These are phyloP conservation scores for Myriangium duriaei DNA, from an alignment of 2,329 filamentous ascomycete species.

Conservation along the genomic window DNA sequence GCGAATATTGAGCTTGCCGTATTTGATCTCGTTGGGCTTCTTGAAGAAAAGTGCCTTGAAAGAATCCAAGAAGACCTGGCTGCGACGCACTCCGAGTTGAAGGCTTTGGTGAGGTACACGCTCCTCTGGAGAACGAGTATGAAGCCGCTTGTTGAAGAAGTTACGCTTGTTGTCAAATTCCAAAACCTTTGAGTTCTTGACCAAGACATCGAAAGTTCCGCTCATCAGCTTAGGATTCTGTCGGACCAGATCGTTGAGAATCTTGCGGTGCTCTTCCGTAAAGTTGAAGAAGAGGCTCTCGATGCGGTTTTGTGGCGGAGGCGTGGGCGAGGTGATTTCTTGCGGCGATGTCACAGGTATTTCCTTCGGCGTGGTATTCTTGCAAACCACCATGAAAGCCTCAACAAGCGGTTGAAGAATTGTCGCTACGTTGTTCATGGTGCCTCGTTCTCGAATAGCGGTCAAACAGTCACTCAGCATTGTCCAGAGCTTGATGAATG, in stretches of 20 bases:
- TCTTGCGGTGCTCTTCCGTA: constrained; percentile 93
- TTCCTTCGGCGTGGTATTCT: constrained; percentile 73
- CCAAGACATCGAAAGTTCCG: constrained; percentile 85
- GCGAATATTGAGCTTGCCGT: constrained; percentile 92
- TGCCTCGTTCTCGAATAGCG: constrained; percentile 81
- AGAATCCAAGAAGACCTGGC: constrained; percentile 94
- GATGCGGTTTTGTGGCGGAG: constrained; percentile 67
- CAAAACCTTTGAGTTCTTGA: constrained; percentile 96
- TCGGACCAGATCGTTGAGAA: constrained; percentile 92
- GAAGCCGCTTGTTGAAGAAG: constrained; percentile 91
- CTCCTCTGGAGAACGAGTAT: constrained; percentile 57
- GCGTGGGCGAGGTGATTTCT: constrained; percentile 60
- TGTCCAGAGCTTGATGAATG: constrained; percentile 82
- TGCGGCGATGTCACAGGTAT: constrained; percentile 36
- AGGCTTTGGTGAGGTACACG: constrained; percentile 64
- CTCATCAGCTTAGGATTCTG: constrained; percentile 98
- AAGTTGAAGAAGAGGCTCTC: constrained; percentile 92
- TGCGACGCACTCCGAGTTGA: constrained; percentile 79
- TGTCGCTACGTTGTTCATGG: constrained; percentile 93
- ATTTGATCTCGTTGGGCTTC: constrained; percentile 92
- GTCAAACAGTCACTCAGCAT: constrained; percentile 81
- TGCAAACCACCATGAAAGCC: constrained; percentile 97
- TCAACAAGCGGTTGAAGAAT: constrained; percentile 91
- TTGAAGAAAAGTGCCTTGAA: constrained; percentile 99
- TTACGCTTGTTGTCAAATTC: constrained; percentile 99